Conservation (phyloP, 805 yeast genomes). For the Middelhovenomyces tepae region DNA sequence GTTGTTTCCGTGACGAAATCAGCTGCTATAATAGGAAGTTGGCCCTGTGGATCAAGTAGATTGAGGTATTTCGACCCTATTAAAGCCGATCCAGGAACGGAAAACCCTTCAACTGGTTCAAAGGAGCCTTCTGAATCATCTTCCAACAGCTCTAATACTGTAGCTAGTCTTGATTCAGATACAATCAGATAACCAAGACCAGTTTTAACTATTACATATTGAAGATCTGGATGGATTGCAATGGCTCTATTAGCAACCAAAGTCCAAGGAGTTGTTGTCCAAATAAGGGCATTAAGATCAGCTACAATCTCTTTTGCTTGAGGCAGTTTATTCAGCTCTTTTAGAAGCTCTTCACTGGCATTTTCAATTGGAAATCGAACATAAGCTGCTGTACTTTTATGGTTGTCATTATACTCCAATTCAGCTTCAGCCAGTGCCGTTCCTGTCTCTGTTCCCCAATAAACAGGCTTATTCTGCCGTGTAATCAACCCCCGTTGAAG, state of each 20-base stretch:
- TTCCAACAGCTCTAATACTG: conserved; percentile 12
- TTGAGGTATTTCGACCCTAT: conserved; percentile 42
- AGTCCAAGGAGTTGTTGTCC: conserved; percentile 99
- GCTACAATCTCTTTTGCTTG: conserved; percentile 4
- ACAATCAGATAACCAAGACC: conserved; percentile 43
- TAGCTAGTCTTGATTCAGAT: conserved; percentile 40
- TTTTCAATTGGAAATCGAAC: conserved; percentile 52
- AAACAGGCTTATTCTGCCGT: conserved; percentile 89
- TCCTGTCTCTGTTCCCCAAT: conserved; percentile 91
- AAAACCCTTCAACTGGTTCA: too few species aligned
- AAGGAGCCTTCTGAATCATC: too few species aligned
- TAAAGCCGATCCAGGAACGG: conserved; percentile 34
- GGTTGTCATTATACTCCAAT: conserved; percentile 69
- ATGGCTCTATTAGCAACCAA: conserved; percentile 80
- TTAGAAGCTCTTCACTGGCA: conserved; percentile 17
- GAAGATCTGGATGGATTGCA: conserved; percentile 50
- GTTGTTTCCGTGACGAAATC: conserved; percentile 69
- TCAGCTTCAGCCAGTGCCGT: conserved; percentile 98
- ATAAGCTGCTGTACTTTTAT: conserved; percentile 58
- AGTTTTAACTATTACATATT: conserved; percentile 43
- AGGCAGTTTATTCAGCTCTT: background rate
- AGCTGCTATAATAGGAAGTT: conserved; percentile 59
- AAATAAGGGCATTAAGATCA: conserved; percentile 38
- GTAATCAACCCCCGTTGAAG: conserved; percentile 59
- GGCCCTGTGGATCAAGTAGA: conserved; percentile 34